phyloP scores from a whole-genome alignment of 768 basidiomycete species.

The Hortiboletus flavorubellus region DNA sequence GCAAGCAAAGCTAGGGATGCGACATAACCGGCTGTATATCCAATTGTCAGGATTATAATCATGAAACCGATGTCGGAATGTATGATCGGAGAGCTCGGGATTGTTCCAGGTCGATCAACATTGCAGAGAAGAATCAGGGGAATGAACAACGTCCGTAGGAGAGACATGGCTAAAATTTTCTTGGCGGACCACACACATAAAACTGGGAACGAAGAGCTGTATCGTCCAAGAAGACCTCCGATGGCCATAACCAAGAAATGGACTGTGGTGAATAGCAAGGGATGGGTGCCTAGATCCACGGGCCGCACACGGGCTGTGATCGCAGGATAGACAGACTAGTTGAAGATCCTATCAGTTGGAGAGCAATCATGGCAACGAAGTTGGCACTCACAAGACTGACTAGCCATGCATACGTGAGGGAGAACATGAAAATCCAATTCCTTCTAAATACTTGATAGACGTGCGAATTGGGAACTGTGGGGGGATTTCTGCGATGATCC shows the following conservation, averaged over 20 bases:
- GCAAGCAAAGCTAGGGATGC: slow-evolving; percentile 78
- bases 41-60: slow-evolving; percentile 65
- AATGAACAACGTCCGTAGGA: not conserved
- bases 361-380: not conserved
- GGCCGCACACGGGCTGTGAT: not conserved
- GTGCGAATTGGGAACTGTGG: not conserved
- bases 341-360: slow-evolving; percentile 2
- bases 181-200: slow-evolving; percentile 46
- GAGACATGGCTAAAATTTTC: slow-evolving; percentile 3
- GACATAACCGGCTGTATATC: slow-evolving; percentile 74
- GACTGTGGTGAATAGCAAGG: slow-evolving; percentile 34
- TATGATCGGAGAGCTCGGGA: slow-evolving; percentile 42
- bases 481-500: not conserved
- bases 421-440: not conserved
- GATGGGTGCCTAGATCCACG: not conserved
- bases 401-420: not conserved
- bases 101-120: slow-evolving; percentile 46
- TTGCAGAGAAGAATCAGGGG: slow-evolving; percentile 39
- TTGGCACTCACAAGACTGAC: not conserved
- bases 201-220: slow-evolving; percentile 70
- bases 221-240: slow-evolving; percentile 69
- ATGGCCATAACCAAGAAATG: slow-evolving; percentile 75
- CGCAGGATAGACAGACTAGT: not conserved
- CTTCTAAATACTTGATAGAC: not conserved
- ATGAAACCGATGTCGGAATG: slow-evolving; percentile 75